A percentile compares a stretch with the other conserved stretches of the same genome.
Evolutionary conservation across 352 stramenopile species (phyloP).

Genomic region (Saprolegnia diclina): DNA sequence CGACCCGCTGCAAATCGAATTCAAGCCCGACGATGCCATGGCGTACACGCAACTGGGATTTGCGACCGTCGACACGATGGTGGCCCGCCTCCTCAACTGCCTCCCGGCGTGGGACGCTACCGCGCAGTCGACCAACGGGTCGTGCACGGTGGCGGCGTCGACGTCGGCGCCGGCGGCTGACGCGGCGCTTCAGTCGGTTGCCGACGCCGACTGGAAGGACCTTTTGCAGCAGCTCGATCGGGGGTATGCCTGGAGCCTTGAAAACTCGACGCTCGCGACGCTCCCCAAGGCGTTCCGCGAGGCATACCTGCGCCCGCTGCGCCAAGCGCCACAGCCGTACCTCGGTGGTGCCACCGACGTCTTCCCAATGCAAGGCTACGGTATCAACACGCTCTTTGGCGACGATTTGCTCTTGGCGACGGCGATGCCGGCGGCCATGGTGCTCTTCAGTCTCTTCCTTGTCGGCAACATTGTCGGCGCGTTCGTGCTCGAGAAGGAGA

Average conservation of each 20-base stretch:
- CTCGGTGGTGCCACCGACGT: not conserved
- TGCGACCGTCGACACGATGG: conserved; percentile 37
- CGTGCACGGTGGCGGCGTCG: no score
- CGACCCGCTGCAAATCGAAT: conserved; percentile 33
- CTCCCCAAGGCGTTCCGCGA: not conserved
- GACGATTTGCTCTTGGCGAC: not conserved
- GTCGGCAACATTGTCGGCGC: conserved; percentile 63
- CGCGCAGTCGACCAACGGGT: conserved; percentile 39
- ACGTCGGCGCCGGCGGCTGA: conserved; percentile 37
- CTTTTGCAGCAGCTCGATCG: not conserved
- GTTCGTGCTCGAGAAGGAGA: conserved; percentile 79
- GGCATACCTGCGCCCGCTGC: not conserved
- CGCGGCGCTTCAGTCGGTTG: conserved; percentile 23
- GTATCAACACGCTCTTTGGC: no score
- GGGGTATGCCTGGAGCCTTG: no score
- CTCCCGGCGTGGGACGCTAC: conserved; percentile 35
- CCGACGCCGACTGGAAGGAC: not conserved
- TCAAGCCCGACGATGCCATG: not conserved
- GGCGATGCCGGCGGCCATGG: conserved; percentile 22
- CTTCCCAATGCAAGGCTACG: not conserved
- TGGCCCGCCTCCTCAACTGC: conserved; percentile 35
- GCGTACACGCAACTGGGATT: conserved; percentile 25
- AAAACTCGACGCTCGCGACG: not conserved
- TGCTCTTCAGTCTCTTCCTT: conserved; percentile 66
- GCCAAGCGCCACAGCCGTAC: not conserved